phyloP scores from a whole-genome alignment of 2,329 filamentous ascomycete species.

The Aspergillus transmontanensis region DNA sequence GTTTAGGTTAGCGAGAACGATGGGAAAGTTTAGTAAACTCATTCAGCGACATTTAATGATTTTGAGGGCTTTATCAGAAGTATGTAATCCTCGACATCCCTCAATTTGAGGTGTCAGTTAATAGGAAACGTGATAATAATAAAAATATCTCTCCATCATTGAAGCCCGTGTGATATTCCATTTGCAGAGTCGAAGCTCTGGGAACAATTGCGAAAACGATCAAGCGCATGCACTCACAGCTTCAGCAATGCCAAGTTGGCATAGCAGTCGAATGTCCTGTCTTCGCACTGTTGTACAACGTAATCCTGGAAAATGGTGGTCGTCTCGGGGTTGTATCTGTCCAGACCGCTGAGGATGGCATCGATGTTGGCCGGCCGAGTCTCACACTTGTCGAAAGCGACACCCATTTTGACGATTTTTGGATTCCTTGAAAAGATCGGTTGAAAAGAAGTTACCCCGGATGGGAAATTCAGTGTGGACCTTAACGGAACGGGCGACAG shows the following conservation, averaged over 20 bases:
- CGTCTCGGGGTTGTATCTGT: conserved; percentile 98
- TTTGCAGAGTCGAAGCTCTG: conserved; percentile 6
- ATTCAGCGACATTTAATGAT: background rate
- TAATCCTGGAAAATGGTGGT: conserved; percentile 93
- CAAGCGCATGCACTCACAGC: conserved; percentile 64
- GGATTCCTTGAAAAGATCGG: background rate
- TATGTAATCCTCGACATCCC: conserved; percentile 68
- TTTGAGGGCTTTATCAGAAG: conserved; percentile 63
- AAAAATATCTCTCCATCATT: conserved; percentile 71
- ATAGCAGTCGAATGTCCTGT: conserved; percentile 92
- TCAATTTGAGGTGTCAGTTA: conserved; percentile 71
- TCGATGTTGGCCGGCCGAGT: conserved; percentile 92
- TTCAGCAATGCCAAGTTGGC: conserved; percentile 95
- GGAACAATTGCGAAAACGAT: conserved; percentile 9
- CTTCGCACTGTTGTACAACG: conserved; percentile 90
- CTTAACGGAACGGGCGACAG: conserved; percentile 10
- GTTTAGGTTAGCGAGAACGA: background rate
- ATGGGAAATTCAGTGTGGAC: conserved; percentile 8
- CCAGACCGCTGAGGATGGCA: conserved; percentile 91
- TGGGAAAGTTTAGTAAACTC: conserved; percentile 3
- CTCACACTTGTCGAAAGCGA: conserved; percentile 79
- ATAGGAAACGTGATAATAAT: conserved; percentile 89
- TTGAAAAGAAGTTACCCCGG: conserved; percentile 1
- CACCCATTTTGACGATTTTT: conserved; percentile 27
- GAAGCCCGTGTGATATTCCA: conserved; percentile 11